Conservation (phyloP, 169 alveolate species). For the Plasmodium vinckei region DNA sequence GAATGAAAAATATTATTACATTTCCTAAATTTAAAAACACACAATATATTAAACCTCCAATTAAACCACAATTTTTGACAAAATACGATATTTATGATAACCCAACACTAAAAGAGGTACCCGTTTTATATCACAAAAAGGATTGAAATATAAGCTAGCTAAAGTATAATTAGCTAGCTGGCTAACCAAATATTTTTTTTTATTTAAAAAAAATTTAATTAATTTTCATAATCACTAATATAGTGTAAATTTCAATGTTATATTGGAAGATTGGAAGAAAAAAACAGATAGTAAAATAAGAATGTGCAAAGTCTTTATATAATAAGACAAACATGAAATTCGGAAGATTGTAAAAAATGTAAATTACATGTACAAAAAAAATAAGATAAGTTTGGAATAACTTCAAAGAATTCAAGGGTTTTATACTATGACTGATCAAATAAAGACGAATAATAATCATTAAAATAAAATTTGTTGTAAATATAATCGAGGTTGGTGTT, state of each 20-base stretch:
- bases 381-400: too few relatives aligned
- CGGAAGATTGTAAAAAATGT: too few relatives aligned
- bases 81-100: constrained; percentile 86
- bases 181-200: not conserved
- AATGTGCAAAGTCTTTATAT: too few relatives aligned
- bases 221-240: too few relatives aligned
- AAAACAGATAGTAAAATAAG: too few relatives aligned
- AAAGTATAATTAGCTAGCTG: not conserved
- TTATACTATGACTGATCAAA: not conserved
- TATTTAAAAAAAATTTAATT: too few relatives aligned
- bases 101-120: constrained; percentile 84
- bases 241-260: too few relatives aligned
- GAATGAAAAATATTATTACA: constrained; percentile 86
- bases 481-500: constrained; percentile 1
- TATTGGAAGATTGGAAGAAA: too few relatives aligned
- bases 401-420: too few relatives aligned
- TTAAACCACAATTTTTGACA: constrained; percentile 84
- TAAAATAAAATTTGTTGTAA: constrained; percentile 26
- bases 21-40: constrained; percentile 47
- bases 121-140: constrained; percentile 49
- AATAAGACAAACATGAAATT: too few relatives aligned
- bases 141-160: not conserved
- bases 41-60: constrained; percentile 84
- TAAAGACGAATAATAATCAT: constrained; percentile 14
- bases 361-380: too few relatives aligned